A percentile compares a stretch with the other conserved stretches of the same genome.
phyloP scores from a whole-genome alignment of 768 basidiomycete species.

The Fomitopsis serialis region DNA sequence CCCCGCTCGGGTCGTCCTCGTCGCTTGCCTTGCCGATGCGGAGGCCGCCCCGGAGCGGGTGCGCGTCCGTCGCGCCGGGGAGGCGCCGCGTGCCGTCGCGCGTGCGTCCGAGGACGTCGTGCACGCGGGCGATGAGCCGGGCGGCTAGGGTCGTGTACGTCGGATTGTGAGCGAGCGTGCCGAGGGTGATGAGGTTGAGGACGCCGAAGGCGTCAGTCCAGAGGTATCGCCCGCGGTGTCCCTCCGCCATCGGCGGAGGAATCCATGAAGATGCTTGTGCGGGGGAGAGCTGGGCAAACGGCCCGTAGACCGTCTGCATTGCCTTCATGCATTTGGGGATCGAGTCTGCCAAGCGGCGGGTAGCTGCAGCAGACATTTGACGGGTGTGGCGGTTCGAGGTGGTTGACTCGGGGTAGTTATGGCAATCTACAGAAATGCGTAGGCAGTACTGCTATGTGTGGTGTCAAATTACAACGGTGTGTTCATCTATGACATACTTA shows the following conservation, averaged over 20 bases:
- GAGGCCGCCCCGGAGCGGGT: conserved; percentile 25
- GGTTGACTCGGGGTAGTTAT: too few relatives aligned
- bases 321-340: conserved; percentile 11
- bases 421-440: too few relatives aligned
- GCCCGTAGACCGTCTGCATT: conserved; percentile 17
- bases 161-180: conserved; percentile 11
- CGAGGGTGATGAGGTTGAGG: conserved; percentile 22
- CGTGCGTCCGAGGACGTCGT: conserved; percentile 21
- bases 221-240: conserved; percentile 23
- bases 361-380: background rate
- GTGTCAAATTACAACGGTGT: too few relatives aligned
- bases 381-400: too few relatives aligned
- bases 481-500: too few relatives aligned
- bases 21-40: conserved; percentile 23
- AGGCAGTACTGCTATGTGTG: too few relatives aligned
- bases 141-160: conserved; percentile 18
- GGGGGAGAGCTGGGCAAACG: conserved; percentile 4
- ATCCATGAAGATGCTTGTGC: conserved; percentile 9
- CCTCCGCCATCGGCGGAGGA: conserved; percentile 15
- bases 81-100: conserved; percentile 17
- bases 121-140: conserved; percentile 21
- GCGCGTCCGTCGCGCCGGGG: conserved; percentile 21
- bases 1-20: conserved; percentile 16
- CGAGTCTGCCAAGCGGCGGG: background rate
- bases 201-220: conserved; percentile 30